Base-by-base conservation (phyloP, 148 eudicot genomes). In the Diospyros lotus region DNA sequence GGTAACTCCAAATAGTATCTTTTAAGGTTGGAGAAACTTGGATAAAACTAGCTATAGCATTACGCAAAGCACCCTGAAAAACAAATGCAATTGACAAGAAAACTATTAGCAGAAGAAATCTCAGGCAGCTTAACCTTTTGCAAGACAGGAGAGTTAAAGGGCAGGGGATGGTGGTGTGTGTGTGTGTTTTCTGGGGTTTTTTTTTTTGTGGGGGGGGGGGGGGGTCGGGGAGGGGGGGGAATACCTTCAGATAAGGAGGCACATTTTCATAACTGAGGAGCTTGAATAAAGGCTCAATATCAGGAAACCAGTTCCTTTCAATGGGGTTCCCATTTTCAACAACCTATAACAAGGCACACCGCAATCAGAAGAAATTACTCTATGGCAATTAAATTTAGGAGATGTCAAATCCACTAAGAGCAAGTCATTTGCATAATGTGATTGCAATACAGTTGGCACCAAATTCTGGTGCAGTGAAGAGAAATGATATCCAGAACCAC, bases 181-280 rank as follows among this genome's bases (percentile, higher is more conserved):
- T 28, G 28, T 28, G 28, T 28, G 0, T 28, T 28, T 28, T 28
- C 28, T 28, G 28, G 28, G 28, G 0, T 28, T 28, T 28, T 28
- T 28, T 28, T 28, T 28, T 28, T 28, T 28, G 28, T 0, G 28
- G 28, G 28, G 28, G 28, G 28, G 28, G 51, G 10, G 10, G 12
- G 3, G n/a, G 38, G 18, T 42, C 10, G 17, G 69, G 58, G 62
- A 63, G 59, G 18, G 15, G 38, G 45, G 63, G 54, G 6, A 38
- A 60, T 69, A 95, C 99, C 98, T 95, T 95, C 71, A 95, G 87
- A 87, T 89, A 88, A 71, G 97, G 94, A 76, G 97, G 97, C 82
- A 95, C 99, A 76, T 95, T 95, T 79, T 95, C 99, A 79, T 88
- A 95, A 78, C 99, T 81, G 73, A 95, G 99, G 76, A 95, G 97